Evolutionary conservation across 176 grass and related monocot species (phyloP), one percentile per base, ranked within the genome.

Genomic region (Secale cereale): DNA sequence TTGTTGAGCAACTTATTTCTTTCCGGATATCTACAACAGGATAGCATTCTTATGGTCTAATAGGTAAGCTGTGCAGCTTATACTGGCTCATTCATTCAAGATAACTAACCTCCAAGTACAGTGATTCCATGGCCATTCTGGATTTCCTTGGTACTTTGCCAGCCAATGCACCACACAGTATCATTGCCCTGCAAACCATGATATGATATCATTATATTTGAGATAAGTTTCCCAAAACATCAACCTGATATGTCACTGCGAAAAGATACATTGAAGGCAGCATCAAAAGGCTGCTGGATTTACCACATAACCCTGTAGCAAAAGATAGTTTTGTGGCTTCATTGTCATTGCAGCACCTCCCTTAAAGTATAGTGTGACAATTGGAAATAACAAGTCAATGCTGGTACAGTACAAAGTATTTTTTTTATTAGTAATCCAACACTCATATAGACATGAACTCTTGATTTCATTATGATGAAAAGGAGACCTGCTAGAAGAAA

Each of bases 81-180:
- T n/a, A n/a, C n/a, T n/a, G n/a, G n/a, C n/a, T n/a, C n/a, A n/a
- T n/a, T n/a, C n/a, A n/a, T n/a, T n/a, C n/a, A n/a, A n/a, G n/a
- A n/a, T n/a, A n/a, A n/a, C n/a, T n/a, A n/a, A n/a, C n/a, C n/a
- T n/a, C n/a, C n/a, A n/a, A n/a, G n/a, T n/a, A n/a, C n/a, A n/a
- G n/a, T n/a, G n/a, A n/a, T n/a, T n/a, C n/a, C n/a, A n/a, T n/a
- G n/a, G n/a, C n/a, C n/a, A n/a, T 63, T 95, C 91, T 90, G 93
- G 9, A 69, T 19, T 37, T 10, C 19, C 83, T 93, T 83, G 74
- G 87, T 98, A 74, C 82, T 98, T 91, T 92, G 93, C 96, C 96
- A 98, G 65, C 93, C 96, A 79, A 98, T 94, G 79, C 96, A 98
- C 96, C 96, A 98, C 76, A 89, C 62, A 62, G 78, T 75, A 48